Evolutionary conservation across 768 basidiomycete genomes (phyloP).

Genomic region (Boletellus emodensis): DNA sequence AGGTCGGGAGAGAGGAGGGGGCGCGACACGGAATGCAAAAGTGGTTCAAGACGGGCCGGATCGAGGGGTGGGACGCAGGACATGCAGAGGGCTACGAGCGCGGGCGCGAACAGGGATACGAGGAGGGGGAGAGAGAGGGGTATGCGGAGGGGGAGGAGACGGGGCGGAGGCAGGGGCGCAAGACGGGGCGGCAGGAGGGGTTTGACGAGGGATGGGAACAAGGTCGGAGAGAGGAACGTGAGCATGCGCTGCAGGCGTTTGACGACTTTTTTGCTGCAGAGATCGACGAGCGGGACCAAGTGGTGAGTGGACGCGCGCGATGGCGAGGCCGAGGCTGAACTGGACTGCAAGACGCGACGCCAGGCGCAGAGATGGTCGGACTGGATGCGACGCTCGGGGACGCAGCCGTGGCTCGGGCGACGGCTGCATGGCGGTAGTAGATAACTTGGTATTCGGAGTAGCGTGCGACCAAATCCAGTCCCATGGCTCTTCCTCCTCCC

Average conservation of each 20-base stretch:
- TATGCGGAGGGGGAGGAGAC: conserved; percentile 32
- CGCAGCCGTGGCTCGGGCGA: conserved; percentile 22
- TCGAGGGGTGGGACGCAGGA: conserved; percentile 45
- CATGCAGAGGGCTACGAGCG: conserved; percentile 43
- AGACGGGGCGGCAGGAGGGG: conserved; percentile 27
- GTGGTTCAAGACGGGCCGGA: conserved; percentile 42
- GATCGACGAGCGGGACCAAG: conserved; percentile 26
- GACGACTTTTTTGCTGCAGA: conserved; percentile 52
- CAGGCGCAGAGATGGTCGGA: conserved; percentile 27
- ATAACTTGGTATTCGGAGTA: conserved; percentile 3
- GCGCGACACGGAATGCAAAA: conserved; percentile 38
- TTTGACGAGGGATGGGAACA: conserved; percentile 34
- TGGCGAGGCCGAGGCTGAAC: conserved; percentile 7
- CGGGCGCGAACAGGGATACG: conserved; percentile 42
- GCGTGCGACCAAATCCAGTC: not conserved
- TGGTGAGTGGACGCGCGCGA: conserved; percentile 19
- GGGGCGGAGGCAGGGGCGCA: conserved; percentile 34
- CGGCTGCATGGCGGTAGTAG: not conserved
- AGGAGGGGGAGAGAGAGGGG: conserved; percentile 41
- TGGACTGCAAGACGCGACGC: conserved; percentile 16
- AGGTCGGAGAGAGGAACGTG: conserved; percentile 48
- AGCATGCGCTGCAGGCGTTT: conserved; percentile 53
- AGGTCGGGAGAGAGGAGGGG: conserved; percentile 42
- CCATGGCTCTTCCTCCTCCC: conserved; percentile 1
- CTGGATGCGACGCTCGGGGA: conserved; percentile 23